Conservation (phyloP, 257 asterid species). For the Solanum pennellii region DNA sequence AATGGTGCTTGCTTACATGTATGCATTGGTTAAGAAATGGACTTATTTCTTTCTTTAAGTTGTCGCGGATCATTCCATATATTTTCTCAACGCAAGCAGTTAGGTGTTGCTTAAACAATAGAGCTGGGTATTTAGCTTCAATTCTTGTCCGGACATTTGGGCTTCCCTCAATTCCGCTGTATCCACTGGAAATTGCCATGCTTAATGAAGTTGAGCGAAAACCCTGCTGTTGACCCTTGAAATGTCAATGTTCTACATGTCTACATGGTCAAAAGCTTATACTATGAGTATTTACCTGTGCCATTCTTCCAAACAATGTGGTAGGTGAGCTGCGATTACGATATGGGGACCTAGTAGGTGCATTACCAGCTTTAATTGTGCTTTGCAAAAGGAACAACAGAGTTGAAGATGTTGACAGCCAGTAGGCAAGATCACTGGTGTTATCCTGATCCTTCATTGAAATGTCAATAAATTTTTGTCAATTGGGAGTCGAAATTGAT, state of each 20-base stretch:
- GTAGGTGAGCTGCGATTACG: conserved; percentile 72
- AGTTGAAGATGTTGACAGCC: conserved; percentile 86
- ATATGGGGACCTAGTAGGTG: conserved; percentile 32
- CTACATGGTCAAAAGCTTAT: conserved; percentile 2
- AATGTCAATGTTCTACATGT: conserved; percentile 7
- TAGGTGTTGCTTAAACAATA: conserved; percentile 82
- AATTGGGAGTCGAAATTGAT: not conserved
- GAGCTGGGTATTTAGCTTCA: conserved; percentile 88
- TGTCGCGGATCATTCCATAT: conserved; percentile 83
- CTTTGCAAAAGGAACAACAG: conserved; percentile 73
- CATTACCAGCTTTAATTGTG: conserved; percentile 77
- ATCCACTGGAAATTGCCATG: conserved; percentile 72
- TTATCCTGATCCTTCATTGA: conserved; percentile 45
- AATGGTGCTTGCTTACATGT: conserved; percentile 47
- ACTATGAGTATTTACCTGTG: conserved; percentile 46
- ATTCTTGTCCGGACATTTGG: conserved; percentile 53
- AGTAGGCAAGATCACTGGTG: conserved; percentile 60
- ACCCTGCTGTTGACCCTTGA: conserved; percentile 36
- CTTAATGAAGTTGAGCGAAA: conserved; percentile 52
- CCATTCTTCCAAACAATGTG: conserved; percentile 75
- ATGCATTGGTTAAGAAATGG: conserved; percentile 74
- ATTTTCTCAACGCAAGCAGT: conserved; percentile 91
- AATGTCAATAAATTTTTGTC: not conserved
- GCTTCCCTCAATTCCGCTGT: conserved; percentile 86
- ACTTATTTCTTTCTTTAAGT: conserved; percentile 76